Evolutionary conservation across 768 basidiomycete genomes (phyloP).

Genomic region (Cystofilobasidium capitatum): DNA sequence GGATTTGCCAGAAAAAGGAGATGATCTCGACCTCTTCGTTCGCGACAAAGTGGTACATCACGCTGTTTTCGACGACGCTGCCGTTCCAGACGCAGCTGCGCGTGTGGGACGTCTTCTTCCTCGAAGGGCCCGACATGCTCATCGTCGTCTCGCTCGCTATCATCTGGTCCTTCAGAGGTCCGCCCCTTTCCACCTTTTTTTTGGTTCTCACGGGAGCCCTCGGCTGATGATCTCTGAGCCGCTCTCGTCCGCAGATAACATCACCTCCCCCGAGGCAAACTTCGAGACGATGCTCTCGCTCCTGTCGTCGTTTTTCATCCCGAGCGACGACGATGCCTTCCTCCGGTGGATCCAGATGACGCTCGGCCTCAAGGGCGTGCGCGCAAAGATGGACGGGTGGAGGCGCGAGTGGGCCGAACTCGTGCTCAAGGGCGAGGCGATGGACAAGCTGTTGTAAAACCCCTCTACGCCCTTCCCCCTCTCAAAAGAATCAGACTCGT

Average conservation of each 20-base stretch:
- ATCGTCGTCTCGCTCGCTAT: constrained; percentile 76
- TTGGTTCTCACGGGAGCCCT: neutral
- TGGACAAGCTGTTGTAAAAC: constrained; percentile 12
- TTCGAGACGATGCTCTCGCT: constrained; percentile 89
- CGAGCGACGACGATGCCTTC: constrained; percentile 75
- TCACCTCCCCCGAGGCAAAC: constrained; percentile 62
- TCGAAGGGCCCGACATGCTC: constrained; percentile 84
- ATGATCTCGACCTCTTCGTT: constrained; percentile 88
- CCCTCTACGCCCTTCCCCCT: neutral
- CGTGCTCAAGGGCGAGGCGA: constrained; percentile 37
- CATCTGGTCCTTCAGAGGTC: constrained; percentile 82
- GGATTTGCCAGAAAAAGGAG: constrained; percentile 53
- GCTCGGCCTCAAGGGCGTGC: constrained; percentile 55
- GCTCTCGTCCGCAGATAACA: constrained; percentile 52
- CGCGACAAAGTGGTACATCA: constrained; percentile 99
- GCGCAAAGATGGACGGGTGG: constrained; percentile 64
- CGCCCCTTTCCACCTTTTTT: constrained; percentile 30
- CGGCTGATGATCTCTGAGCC: neutral
- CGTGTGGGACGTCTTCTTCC: constrained; percentile 85
- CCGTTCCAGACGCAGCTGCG: constrained; percentile 91
- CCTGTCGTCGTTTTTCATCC: constrained; percentile 87
- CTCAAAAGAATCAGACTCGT: neutral
- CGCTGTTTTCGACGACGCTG: constrained; percentile 86
- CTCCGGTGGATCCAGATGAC: constrained; percentile 67
- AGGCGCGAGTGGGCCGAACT: constrained; percentile 62